Conservation (phyloP, 208 protist genomes). For the Leishmania amazonensis region DNA sequence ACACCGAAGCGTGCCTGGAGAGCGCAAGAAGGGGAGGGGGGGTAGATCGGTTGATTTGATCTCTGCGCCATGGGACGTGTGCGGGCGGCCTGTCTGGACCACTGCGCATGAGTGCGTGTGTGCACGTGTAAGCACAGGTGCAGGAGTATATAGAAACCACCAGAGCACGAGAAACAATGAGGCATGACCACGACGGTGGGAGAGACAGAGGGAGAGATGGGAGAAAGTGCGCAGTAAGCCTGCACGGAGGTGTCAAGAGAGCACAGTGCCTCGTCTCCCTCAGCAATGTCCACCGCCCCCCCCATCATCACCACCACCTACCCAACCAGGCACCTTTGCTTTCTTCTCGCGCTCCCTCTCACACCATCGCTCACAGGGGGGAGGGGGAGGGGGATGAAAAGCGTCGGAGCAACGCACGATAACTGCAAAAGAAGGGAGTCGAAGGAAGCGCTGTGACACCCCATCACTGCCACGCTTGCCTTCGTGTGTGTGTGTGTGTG, state of each 20-base stretch:
- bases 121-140: background rate
- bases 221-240: background rate
- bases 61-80: background rate
- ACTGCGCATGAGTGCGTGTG: background rate
- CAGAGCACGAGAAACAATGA: background rate
- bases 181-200: too few relatives aligned
- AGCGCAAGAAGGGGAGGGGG: background rate
- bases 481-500: slow-evolving; percentile 7
- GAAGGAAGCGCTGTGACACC: background rate
- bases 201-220: background rate
- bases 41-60: background rate
- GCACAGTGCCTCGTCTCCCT: background rate
- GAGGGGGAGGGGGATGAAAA: too few relatives aligned
- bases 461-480: background rate
- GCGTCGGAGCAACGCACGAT: background rate
- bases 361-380: background rate
- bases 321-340: background rate
- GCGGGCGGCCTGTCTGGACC: background rate
- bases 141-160: background rate
- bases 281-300: background rate
- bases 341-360: background rate
- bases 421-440: background rate
- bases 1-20: background rate
- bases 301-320: background rate
- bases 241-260: background rate